Base-by-base conservation (phyloP, 495 filamentous ascomycete genomes). In the Aspergillus haitiensis region DNA sequence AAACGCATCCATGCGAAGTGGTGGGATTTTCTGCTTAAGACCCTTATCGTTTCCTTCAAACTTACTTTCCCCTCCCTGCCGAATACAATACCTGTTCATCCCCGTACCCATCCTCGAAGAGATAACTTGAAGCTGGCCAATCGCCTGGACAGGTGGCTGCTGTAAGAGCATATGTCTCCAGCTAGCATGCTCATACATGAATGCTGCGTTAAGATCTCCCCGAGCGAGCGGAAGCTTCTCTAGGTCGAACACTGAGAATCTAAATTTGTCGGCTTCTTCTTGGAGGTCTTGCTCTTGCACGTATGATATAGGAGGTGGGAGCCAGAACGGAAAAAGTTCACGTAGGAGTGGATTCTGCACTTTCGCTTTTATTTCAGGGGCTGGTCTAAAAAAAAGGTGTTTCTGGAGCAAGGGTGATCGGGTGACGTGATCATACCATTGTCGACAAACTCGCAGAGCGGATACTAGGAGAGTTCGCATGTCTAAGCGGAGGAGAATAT, bases 111-210 rank as follows among this genome's bases (percentile, higher is more conserved):
- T 11, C 39, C 12, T 42, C 39, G 44, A 13, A 16, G 11, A 47
- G 13, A 8, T 16, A n/a, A 47, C 44, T 11, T 11, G 12, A 21
- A 47, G 27, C 6, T 21, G n/a, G 13, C 13, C 16, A 9, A 47
- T 15, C 12, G n/a, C 44, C 44, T 10, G 5, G 44, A 6, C 9
- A 47, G 65, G 62, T 1, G 65, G 63, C 12, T 67, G 63, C 37
- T 61, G 60, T 9, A 65, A 36, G 2, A 65, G 46, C 63, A 67
- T 67, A 2, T 53, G 48, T 10, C 65, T 59, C 65, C 65, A 67
- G 46, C 60, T 67, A 8, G 63, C 65, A 47, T 10, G 44, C 1
- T 47, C 44, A 18, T 47, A 21, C 44, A 47, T 47, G 44, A 47
- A 47, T 1, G 44, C 44, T 21, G 44, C 44, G 11, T 47, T 16